Conservation (phyloP, 441 rosid species). For the Sinapis alba region DNA sequence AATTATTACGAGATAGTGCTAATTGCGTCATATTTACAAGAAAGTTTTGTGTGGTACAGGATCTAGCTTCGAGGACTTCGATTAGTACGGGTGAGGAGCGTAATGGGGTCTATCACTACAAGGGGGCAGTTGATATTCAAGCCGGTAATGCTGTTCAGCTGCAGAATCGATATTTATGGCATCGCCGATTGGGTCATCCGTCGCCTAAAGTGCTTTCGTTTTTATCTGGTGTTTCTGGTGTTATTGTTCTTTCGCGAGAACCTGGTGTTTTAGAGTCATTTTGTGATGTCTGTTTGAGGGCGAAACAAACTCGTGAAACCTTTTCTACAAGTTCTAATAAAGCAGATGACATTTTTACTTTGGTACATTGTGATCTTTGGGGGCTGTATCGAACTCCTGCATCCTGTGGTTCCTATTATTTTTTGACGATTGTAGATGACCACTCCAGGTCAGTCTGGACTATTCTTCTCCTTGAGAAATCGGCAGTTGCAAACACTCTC, state of each 20-base stretch:
- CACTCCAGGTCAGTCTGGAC: background rate
- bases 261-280: background rate
- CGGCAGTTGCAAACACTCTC: background rate
- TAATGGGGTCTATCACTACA: background rate
- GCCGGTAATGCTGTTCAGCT: background rate
- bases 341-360: background rate
- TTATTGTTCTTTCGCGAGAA: too few relatives aligned
- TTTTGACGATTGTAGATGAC: background rate
- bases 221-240: background rate
- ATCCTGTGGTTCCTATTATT: background rate
- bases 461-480: background rate
- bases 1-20: too few relatives aligned
- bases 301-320: background rate
- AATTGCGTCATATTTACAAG: too few relatives aligned
- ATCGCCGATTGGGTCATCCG: background rate
- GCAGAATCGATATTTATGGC: background rate
- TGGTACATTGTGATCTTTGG: background rate
- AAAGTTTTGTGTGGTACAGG: too few relatives aligned
- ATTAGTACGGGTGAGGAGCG: background rate
- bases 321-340: background rate
- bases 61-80: background rate
- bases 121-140: background rate
- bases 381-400: background rate
- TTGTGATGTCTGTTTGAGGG: background rate
- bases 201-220: background rate